phyloP scores from a whole-genome alignment of 2,329 filamentous ascomycete species.

The Harringtonia aguacate region DNA sequence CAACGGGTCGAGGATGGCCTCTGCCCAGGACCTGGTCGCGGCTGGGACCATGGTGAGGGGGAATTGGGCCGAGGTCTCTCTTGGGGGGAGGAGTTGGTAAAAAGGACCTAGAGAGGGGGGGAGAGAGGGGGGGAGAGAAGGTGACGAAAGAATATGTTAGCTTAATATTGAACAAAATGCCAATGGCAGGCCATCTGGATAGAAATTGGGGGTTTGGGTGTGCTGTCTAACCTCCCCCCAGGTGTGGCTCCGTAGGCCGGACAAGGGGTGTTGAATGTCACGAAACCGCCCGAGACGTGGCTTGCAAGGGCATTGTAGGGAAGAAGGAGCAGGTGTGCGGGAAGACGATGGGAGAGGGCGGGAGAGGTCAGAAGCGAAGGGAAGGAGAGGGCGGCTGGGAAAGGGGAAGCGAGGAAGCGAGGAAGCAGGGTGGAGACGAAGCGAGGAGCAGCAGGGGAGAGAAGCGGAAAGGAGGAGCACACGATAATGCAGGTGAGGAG shows the following conservation, averaged over 20 bases:
- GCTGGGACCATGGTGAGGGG: conserved; percentile 12
- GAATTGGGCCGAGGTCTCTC: conserved; percentile 11
- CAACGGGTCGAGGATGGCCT: conserved; percentile 32
- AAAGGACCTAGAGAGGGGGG: neutral
- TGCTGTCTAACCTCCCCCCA: conserved; percentile 8
- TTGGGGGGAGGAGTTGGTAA: neutral
- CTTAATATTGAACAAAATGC: neutral
- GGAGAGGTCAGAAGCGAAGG: neutral
- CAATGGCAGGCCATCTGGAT: neutral
- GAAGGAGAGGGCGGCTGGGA: neutral
- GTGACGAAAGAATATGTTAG: neutral
- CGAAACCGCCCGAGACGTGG: conserved; percentile 6
- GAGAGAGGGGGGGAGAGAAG: neutral
- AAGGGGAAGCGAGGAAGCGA: neutral
- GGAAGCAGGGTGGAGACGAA: neutral
- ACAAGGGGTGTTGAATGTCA: conserved; percentile 8
- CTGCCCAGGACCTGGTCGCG: conserved; percentile 20
- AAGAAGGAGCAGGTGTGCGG: neutral
- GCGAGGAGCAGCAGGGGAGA: neutral
- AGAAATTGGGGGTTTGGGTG: neutral
- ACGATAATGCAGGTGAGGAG: neutral
- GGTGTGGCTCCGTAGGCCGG: conserved; percentile 2
- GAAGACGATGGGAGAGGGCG: neutral
- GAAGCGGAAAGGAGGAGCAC: neutral
- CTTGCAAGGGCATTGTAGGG: conserved; percentile 9